Conservation (phyloP, 2,329 filamentous ascomycete genomes). For the Microdochium bolleyi region DNA sequence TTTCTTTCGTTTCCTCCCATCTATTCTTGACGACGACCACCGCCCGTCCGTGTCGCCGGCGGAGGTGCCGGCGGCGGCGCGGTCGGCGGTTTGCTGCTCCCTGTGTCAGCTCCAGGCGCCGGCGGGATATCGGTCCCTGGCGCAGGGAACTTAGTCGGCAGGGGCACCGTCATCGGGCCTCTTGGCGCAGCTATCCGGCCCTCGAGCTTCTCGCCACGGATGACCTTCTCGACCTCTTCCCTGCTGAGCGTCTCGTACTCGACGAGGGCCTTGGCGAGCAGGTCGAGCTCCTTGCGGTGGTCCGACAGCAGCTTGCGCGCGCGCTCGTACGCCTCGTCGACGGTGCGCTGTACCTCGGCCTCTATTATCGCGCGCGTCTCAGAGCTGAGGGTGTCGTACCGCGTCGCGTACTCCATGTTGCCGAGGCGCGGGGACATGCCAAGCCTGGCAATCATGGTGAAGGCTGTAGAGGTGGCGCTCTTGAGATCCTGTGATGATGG, state of each 20-base stretch:
- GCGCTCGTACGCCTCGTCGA: constrained; percentile 74
- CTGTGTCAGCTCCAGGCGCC: neutral
- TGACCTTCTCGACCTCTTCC: constrained; percentile 83
- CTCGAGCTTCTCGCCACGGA: constrained; percentile 75
- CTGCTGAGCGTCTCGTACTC: constrained; percentile 90
- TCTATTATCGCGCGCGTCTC: constrained; percentile 86
- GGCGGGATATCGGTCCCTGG: constrained; percentile 6
- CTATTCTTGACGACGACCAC: neutral
- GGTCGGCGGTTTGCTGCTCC: neutral
- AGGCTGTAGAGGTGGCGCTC: constrained; percentile 73
- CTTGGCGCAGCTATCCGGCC: constrained; percentile 55
- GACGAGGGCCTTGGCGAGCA: constrained; percentile 80
- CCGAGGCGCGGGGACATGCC: constrained; percentile 87
- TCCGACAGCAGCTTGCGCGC: constrained; percentile 63
- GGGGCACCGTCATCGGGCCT: constrained; percentile 62
- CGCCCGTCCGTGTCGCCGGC: neutral
- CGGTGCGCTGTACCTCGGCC: constrained; percentile 73
- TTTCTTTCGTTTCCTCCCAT: no score
- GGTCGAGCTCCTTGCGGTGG: constrained; percentile 77
- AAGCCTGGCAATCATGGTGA: constrained; percentile 78
- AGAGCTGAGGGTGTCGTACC: constrained; percentile 75
- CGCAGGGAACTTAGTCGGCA: constrained; percentile 12
- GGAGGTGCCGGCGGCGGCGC: neutral
- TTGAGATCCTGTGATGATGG: constrained; percentile 60
- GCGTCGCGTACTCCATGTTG: constrained; percentile 77